phyloP scores from a whole-genome alignment of 352 stramenopile species.

The Phytophthora multivora region DNA sequence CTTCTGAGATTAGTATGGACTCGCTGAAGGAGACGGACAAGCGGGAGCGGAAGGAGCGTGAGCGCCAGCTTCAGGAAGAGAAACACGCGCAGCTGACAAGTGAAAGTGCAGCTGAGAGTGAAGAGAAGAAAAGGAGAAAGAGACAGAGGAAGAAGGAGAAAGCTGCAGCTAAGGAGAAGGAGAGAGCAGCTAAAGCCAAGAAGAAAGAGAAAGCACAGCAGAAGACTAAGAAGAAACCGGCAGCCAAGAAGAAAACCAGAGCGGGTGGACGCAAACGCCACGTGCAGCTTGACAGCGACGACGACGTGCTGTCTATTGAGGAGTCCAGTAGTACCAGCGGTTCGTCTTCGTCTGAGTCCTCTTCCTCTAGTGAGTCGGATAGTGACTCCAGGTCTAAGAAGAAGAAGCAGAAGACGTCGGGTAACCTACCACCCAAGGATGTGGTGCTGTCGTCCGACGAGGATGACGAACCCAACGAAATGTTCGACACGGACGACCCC shows the following conservation, averaged over 20 bases:
- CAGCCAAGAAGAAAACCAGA: conserved; percentile 9
- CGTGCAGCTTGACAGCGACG: conserved; percentile 36
- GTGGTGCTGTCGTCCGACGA: conserved; percentile 73
- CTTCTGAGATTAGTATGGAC: conserved; percentile 63
- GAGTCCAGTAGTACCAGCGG: conserved; percentile 34
- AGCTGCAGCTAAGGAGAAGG: conserved; percentile 16
- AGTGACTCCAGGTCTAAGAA: conserved; percentile 42
- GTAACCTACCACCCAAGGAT: conserved; percentile 65
- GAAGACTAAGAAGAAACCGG: conserved; percentile 10
- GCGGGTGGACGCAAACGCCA: conserved; percentile 15
- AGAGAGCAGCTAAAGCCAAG: conserved; percentile 1
- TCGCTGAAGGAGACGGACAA: conserved; percentile 48
- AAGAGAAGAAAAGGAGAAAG: conserved; percentile 34
- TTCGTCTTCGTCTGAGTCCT: conserved; percentile 31
- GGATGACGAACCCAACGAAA: conserved; percentile 71
- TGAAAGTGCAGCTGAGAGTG: conserved; percentile 20
- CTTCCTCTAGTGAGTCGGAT: conserved; percentile 40
- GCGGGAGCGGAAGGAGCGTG: conserved; percentile 55
- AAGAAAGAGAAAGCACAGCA: conserved; percentile 28
- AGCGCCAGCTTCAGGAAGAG: conserved; percentile 43
- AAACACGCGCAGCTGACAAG: conserved; percentile 47
- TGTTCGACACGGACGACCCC: conserved; percentile 80
- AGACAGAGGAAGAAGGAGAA: conserved; percentile 32
- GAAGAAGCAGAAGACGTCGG: conserved; percentile 36
- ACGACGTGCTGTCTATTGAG: conserved; percentile 38